Evolutionary conservation across 75 land plant genomes (phyloP), one percentile per base, ranked within the genome.

Genomic region (Cupressus sempervirens): DNA sequence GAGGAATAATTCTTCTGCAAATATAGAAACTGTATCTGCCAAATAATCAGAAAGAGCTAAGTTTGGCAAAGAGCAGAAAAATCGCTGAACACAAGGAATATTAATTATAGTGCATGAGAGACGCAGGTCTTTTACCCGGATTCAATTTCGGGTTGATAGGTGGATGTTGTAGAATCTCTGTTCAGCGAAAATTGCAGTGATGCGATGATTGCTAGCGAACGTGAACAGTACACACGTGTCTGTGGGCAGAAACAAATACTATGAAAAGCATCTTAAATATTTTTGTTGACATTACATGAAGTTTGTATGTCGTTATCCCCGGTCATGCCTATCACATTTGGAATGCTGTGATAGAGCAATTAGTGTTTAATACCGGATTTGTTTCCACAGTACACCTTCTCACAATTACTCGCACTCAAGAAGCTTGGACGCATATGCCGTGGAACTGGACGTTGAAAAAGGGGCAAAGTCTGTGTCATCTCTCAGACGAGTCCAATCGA

Each of bases 401-500:
- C 84, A 81, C 54, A 23, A 45, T 11, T 4, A 79, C 1, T 10
- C 62, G 43, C 16, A 74, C 40, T 85, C 86, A 10, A 82, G 52
- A 48, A 48, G 74, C 82, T 76, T 75, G 34, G 85, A 84, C 82
- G 82, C 84, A 16, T 72, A 26, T 29, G 48, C 72, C 40, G n/a
- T n/a, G n/a, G n/a, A n/a, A n/a, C 43, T 76, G 14, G 73, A 36
- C 0, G 53, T 16, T 15, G 53, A 48, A 6, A n/a, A 75, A 12
- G 73, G 81, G 16, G 43, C 58, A 83, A 68, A 56, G 34, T 23
- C 40, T 9, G 1, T 40, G 4, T 76, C 52, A 82, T 32, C 30
- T 11, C 34, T 91, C 62, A 81, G 91, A 18, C 40, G 86, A 41
- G 88, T 84, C 77, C 84, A 67, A 1, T 93, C 92, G n/a, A 91